A percentile compares a stretch with the other conserved stretches of the same genome.
phyloP scores from a whole-genome alignment of 108 stramenopile species.

The Nitzschia palea region DNA sequence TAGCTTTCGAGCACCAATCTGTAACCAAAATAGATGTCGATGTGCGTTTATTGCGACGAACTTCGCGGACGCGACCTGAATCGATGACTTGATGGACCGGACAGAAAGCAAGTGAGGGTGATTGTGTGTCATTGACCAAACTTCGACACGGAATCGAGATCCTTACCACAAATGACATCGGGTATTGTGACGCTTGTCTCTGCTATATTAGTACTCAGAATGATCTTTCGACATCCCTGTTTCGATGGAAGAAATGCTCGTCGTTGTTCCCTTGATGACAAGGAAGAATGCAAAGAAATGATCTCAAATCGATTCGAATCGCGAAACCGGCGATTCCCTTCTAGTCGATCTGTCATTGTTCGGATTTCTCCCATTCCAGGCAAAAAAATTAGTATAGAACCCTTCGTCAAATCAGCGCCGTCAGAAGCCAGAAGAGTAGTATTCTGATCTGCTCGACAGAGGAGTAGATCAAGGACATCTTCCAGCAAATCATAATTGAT shows the following conservation, averaged over 20 bases:
- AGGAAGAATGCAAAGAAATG: conserved; percentile 76
- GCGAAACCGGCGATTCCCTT: conserved; percentile 54
- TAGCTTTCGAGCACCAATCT: conserved; percentile 88
- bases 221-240: conserved; percentile 71
- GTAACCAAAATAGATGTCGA: conserved; percentile 70
- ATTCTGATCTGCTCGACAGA: conserved; percentile 35
- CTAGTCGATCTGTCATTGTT: conserved; percentile 61
- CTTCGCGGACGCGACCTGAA: conserved; percentile 74
- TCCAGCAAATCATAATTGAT: conserved; percentile 81
- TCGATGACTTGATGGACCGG: conserved; percentile 57
- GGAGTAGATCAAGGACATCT: conserved; percentile 59
- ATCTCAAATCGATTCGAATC: conserved; percentile 43
- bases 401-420: conserved; percentile 43
- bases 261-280: conserved; percentile 70
- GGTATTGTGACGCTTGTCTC: conserved; percentile 96
- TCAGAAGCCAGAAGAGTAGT: conserved; percentile 40
- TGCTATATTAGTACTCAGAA: conserved; percentile 78
- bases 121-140: no score
- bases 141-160: no score
- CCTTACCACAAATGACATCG: conserved; percentile 79
- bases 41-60: conserved; percentile 64
- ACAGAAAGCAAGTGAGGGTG: not conserved
- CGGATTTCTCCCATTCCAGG: conserved; percentile 94
- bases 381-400: conserved; percentile 88
- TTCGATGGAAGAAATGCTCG: conserved; percentile 56